A percentile compares a stretch with the other conserved stretches of the same genome.
phyloP scores from a whole-genome alignment of 2,329 filamentous ascomycete genomes.

The Fusarium bactridioides region DNA sequence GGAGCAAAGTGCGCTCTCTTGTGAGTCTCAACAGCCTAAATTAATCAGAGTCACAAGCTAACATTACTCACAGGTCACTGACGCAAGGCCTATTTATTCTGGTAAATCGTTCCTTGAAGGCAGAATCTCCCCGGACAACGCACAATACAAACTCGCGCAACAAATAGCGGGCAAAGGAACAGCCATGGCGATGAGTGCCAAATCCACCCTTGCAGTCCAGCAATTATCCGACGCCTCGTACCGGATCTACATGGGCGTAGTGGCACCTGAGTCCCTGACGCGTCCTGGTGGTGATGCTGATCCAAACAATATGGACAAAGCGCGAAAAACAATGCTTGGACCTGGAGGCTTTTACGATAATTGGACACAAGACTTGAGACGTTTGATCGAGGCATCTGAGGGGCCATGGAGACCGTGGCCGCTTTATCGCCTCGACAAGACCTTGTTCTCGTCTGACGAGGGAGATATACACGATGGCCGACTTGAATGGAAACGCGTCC shows the following conservation, averaged over 20 bases:
- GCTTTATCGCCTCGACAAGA: neutral
- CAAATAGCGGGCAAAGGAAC: neutral
- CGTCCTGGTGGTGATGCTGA: neutral
- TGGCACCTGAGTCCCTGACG: neutral
- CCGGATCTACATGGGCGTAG: neutral
- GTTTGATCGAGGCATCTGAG: neutral
- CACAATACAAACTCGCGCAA: neutral
- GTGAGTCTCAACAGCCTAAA: rapidly evolving
- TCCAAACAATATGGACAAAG: neutral
- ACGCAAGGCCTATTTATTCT: neutral
- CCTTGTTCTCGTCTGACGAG: neutral
- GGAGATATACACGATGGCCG: too few species aligned
- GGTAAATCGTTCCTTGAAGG: neutral
- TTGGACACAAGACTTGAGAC: neutral
- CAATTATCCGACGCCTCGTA: neutral
- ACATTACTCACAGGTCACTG: neutral
- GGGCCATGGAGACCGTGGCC: neutral
- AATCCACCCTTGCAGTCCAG: neutral
- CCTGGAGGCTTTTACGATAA: neutral
- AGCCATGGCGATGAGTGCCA: neutral
- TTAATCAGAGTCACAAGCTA: rapidly evolving
- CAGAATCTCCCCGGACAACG: neutral
- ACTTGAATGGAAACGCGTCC: neutral
- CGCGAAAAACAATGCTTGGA: neutral
- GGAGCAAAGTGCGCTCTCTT: neutral